Evolutionary conservation across 805 yeast species (phyloP), one percentile per base, ranked within the genome.

Genomic region (Kodamaea nitidulidarum): DNA sequence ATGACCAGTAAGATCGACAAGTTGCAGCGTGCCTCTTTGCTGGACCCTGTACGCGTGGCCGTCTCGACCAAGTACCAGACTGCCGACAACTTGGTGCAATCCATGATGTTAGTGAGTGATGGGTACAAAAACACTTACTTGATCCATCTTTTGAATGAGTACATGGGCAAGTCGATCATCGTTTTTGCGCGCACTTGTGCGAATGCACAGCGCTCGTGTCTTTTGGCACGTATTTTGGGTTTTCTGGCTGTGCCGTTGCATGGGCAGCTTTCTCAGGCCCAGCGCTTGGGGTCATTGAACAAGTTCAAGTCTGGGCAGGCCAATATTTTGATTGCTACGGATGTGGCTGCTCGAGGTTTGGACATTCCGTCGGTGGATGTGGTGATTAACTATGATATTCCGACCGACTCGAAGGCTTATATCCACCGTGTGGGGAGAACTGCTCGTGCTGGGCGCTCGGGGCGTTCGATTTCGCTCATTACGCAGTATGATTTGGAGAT

Each of bases 1-100:
- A 86, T 95, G 81, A 91, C 98, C 2, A 84, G 86, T 32, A 93
- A 93, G 58, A 88, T 91, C 52, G 98, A 90, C 53, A 90, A 90
- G 61, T 70, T 91, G 49, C 98, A 93, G 65, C 71, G 98, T 44
- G 98, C 98, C 1, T 88, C 96, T 26, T 72, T 91, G 48, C 66
- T 78, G 3, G 80, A 86, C 52, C 98, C 98, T 0, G 95, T 90
- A 3, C 78, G 88, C 48, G 88, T 95, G 35, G 88, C 96, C 0
- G 96, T 91, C 3, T 83, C 93, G 12, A 79, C 79, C 48, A 86
- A 87, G 56, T 86, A 88, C 63, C 82, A 91, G 45, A 93, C 98
- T 0, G 98, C 93, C 2, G 96, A 88, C 48, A 88, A 95, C n/a
- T 72, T 91, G 49, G 76, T 86, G 18, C 98, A 91, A 65, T 78